Conservation (phyloP, 805 yeast genomes). For the Saccharomycopsis babjevae region DNA sequence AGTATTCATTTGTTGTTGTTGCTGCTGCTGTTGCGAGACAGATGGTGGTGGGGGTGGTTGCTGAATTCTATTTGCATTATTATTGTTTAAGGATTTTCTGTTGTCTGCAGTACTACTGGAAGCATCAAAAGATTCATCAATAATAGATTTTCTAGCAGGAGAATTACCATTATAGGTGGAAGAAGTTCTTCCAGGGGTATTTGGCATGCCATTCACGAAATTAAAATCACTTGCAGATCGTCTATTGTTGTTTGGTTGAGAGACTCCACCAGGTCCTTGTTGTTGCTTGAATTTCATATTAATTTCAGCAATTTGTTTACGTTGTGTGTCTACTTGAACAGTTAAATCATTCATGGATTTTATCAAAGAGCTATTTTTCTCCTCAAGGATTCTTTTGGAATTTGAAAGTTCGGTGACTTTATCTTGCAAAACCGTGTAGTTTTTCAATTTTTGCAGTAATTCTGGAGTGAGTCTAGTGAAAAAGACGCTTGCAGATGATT, state of each 20-base stretch:
- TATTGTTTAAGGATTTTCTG: slow-evolving; percentile 18
- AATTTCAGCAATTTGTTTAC: slow-evolving; percentile 7
- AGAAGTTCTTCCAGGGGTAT: background rate
- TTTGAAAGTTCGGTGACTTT: background rate
- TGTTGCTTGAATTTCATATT: slow-evolving; percentile 21
- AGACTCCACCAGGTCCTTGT: slow-evolving; percentile 1
- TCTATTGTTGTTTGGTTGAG: background rate
- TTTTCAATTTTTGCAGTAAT: slow-evolving; percentile 17
- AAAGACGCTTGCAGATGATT: slow-evolving; percentile 26
- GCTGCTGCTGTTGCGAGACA: slow-evolving; percentile 5
- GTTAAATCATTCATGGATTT: slow-evolving; percentile 19
- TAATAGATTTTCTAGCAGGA: slow-evolving; percentile 8
- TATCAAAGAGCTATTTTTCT: slow-evolving; percentile 11
- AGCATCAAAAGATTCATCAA: slow-evolving; percentile 1
- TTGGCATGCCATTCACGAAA: background rate
- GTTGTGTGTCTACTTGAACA: slow-evolving; percentile 12
- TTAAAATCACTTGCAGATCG: background rate
- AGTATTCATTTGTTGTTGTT: background rate
- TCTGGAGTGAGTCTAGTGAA: slow-evolving; percentile 26
- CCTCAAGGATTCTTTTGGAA: slow-evolving; percentile 16
- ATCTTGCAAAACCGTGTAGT: slow-evolving; percentile 1
- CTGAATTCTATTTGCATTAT: slow-evolving; percentile 11
- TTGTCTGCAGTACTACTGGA: background rate
- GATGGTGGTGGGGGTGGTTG: slow-evolving; percentile 19
- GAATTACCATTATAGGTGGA: slow-evolving; percentile 3